A percentile compares a stretch with the other conserved stretches of the same genome.
Conservation (phyloP, 805 yeast genomes). For the Wickerhamomyces xylosicus region DNA sequence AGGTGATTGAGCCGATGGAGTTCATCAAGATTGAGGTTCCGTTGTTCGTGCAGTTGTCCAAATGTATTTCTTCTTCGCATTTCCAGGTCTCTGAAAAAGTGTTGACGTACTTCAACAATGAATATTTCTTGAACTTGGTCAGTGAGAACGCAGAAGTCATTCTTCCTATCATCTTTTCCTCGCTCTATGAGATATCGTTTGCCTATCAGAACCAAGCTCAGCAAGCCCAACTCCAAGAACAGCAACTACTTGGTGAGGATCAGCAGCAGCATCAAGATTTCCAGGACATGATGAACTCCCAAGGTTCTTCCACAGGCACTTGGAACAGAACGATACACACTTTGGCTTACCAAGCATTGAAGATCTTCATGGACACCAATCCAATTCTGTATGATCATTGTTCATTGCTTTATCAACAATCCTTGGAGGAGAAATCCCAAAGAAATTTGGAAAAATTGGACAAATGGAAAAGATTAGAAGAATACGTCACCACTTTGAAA, state of each 20-base stretch:
- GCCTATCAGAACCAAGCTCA: slow-evolving; percentile 18
- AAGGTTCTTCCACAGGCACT: slow-evolving; percentile 35
- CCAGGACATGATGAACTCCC: slow-evolving; percentile 10
- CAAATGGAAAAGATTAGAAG: slow-evolving; percentile 64
- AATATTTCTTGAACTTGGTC: slow-evolving; percentile 80
- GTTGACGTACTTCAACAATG: slow-evolving; percentile 88
- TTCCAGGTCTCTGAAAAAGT: slow-evolving; percentile 97
- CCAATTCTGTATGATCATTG: slow-evolving; percentile 89
- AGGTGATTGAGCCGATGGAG: slow-evolving; percentile 89
- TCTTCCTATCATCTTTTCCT: slow-evolving; percentile 83
- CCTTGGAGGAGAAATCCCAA: slow-evolving; percentile 61
- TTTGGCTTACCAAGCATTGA: slow-evolving; percentile 83
- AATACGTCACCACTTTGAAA: slow-evolving; percentile 31
- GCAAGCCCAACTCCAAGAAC: slow-evolving; percentile 1
- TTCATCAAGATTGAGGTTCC: slow-evolving; percentile 89
- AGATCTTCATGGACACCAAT: slow-evolving; percentile 84
- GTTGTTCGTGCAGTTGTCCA: slow-evolving; percentile 84
- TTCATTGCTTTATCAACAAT: slow-evolving; percentile 75
- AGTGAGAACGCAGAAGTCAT: slow-evolving; percentile 90
- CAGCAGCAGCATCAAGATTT: background rate
- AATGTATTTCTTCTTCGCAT: slow-evolving; percentile 89
- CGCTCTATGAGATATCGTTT: slow-evolving; percentile 72
- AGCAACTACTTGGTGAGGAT: no score
- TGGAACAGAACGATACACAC: slow-evolving; percentile 95
- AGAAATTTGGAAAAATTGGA: slow-evolving; percentile 51